Evolutionary conservation across 2,329 filamentous ascomycete species (phyloP).

Genomic region (Botrytis cinerea): DNA sequence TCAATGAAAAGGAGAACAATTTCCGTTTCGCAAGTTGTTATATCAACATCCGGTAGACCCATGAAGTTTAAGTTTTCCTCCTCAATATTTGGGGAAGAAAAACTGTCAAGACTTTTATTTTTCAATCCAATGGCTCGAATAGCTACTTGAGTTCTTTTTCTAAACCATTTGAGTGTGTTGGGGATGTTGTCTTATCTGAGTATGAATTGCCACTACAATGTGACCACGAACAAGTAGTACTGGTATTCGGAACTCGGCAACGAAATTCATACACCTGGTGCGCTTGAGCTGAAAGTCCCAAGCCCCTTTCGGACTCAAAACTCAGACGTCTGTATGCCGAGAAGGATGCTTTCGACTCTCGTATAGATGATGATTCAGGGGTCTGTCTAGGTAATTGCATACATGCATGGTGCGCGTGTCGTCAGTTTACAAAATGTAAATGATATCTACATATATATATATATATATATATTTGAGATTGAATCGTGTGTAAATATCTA

Average conservation of each 20-base stretch:
- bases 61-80: background rate
- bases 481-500: too few species aligned
- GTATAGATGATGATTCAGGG: too few species aligned
- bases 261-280: background rate
- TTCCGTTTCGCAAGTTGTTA: background rate
- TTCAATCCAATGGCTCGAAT: background rate
- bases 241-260: background rate
- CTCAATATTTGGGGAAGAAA: rapidly evolving
- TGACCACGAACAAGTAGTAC: background rate
- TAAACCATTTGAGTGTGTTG: background rate
- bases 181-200: background rate
- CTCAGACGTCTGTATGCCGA: background rate
- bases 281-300: background rate
- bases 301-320: background rate
- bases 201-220: background rate
- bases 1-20: background rate
- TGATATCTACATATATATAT: too few species aligned
- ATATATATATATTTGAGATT: too few species aligned
- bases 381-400: too few species aligned
- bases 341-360: background rate
- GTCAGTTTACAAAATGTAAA: too few species aligned
- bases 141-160: background rate
- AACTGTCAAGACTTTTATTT: background rate
- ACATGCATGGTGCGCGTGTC: too few species aligned
- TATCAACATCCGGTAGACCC: background rate